Base-by-base conservation (phyloP, 1,139 yeast genomes). In the Protomyces arabidopsidicola region DNA sequence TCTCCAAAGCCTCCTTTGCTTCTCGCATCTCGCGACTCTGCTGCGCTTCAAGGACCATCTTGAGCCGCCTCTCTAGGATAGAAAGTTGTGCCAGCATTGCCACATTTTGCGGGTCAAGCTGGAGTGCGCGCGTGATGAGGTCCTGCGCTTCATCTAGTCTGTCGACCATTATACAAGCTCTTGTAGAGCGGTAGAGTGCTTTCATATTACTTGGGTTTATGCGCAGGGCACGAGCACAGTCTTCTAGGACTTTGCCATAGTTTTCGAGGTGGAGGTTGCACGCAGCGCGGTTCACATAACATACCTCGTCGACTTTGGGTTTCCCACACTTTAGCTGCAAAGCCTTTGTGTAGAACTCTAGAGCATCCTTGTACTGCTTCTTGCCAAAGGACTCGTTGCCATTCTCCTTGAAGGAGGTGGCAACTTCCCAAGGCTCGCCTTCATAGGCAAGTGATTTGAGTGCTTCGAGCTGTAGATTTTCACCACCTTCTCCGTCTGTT, bases 381-480 rank as follows among this genome's bases (percentile, higher is more conserved):
- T 77, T 78, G 73, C 83, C 86, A 76, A 81, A 93, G 67, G 89
- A 83, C 24, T 90, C 97, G 72, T 95, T 93, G 10, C 98, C 99
- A 73, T 93, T 98, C 68, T 83, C 86, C 69, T 90, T 90, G 78
- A 91, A 93, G 72, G 90, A 90, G 36, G 83, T 81, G 1, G 98
- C 98, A 55, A 91, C 79, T 71, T 93, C 98, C 70, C 87, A 85
- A 0, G 98, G 97, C 67, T 90, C 96, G 42, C 98, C 98, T 60
- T 93, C 98, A 72, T 89, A 91, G 0, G 96, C 97, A 71, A 95
- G 79, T 12, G 97, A 93, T 72, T 85, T 86, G 67, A 93, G 80
- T 0, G 98, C 98, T 72, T 93, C 98, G 24, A 95, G 76, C 62
- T 84, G 86, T 4, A 80, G 72, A 71, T 89, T 90, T 55, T 84